phyloP scores from a whole-genome alignment of 225 moss, liverwort and hornwort genomes.

The Pseudisothecium myosuroides region DNA sequence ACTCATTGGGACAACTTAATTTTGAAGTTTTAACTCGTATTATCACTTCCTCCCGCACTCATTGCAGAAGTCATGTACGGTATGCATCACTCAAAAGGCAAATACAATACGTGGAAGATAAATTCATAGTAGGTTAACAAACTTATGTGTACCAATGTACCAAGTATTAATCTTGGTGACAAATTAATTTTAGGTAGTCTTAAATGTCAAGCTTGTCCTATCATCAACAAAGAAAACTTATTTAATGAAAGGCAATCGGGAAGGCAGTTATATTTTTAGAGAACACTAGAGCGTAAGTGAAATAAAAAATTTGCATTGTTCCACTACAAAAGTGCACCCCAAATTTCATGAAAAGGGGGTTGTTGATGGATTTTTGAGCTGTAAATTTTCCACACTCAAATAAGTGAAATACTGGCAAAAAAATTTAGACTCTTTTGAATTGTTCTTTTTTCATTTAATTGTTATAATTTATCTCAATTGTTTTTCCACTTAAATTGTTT shows the following conservation, averaged over 20 bases:
- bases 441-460: not conserved
- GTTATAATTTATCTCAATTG: not conserved
- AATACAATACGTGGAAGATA: not conserved
- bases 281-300: accelerated
- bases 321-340: accelerated
- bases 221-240: not conserved
- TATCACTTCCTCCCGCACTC: no score
- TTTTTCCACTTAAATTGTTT: not conserved
- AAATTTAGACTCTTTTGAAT: not conserved
- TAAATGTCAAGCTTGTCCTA: not conserved
- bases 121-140: not conserved
- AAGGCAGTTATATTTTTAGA: not conserved
- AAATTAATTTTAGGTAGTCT: not conserved
- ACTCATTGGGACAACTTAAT: not conserved
- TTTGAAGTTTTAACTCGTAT: not conserved
- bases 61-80: not conserved
- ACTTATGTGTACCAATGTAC: not conserved
- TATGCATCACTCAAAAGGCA: not conserved
- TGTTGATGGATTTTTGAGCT: not conserved
- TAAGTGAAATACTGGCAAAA: not conserved
- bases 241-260: not conserved
- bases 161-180: not conserved
- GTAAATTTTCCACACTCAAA: not conserved
- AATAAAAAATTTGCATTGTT: not conserved
- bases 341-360: accelerated